Percentiles rank a stretch among this genome's conserved stretches.
Conservation (phyloP, 345 rosid genomes). For the Gossypium herbaceum region DNA sequence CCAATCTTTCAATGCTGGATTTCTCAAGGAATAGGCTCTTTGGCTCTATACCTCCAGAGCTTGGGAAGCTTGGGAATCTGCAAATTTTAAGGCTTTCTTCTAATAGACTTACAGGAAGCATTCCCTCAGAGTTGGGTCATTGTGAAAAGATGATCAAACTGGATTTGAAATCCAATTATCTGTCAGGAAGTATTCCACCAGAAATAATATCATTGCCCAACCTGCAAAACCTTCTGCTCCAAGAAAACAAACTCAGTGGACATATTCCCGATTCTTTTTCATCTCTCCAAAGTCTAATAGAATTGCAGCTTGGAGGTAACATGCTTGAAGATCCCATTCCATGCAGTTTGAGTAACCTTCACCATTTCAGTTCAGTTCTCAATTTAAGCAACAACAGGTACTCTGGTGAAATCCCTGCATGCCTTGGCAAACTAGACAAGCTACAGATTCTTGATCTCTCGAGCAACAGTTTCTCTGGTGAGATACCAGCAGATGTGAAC, state of each 20-base stretch:
- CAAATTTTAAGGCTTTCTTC: constrained; percentile 25
- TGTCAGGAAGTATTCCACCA: constrained; percentile 34
- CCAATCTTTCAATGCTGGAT: constrained; percentile 36
- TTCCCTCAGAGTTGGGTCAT: constrained; percentile 28
- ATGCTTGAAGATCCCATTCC: constrained; percentile 35
- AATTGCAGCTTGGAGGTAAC: constrained; percentile 37
- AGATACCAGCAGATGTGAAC: constrained; percentile 30
- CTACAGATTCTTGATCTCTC: constrained; percentile 39
- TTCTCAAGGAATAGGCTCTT: constrained; percentile 33
- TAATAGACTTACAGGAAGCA: constrained; percentile 30
- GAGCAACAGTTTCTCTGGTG: constrained; percentile 30
- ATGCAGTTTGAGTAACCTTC: constrained; percentile 33
- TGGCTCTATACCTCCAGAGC: constrained; percentile 34
- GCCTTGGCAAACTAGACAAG: constrained; percentile 33
- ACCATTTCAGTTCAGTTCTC: constrained; percentile 32
- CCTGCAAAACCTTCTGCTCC: constrained; percentile 31
- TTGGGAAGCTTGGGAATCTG: constrained; percentile 33
- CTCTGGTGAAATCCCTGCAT: constrained; percentile 34
- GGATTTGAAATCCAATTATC: constrained; percentile 30
- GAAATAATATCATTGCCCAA: constrained; percentile 23
- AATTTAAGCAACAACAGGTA: constrained; percentile 36
- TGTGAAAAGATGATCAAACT: constrained; percentile 32
- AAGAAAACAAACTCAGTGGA: constrained; percentile 33
- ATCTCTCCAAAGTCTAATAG: constrained; percentile 23
- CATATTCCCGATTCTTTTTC: constrained; percentile 34